These are phyloP conservation scores for Hypoxylon perforatum DNA, from an alignment of 495 filamentous ascomycete genomes.

Conservation along the genomic window DNA sequence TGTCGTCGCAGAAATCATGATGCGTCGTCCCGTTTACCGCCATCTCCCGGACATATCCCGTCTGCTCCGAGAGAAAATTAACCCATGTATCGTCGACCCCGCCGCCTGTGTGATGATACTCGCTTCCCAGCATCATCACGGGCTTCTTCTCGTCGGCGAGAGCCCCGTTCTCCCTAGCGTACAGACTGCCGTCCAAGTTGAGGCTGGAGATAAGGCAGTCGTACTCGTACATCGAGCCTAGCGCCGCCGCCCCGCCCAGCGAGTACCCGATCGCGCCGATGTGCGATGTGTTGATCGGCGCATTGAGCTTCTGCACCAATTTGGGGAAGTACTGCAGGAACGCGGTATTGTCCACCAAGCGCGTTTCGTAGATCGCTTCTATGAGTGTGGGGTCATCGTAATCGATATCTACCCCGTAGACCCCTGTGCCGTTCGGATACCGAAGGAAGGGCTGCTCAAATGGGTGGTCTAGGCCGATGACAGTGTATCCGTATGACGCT, in stretches of 20 bases:
- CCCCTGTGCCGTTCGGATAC: conserved; percentile 57
- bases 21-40: conserved; percentile 35
- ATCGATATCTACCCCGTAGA: conserved; percentile 40
- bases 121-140: conserved; percentile 17
- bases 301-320: conserved; percentile 7
- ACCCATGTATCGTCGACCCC: conserved; percentile 25
- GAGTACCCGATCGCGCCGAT: conserved; percentile 62
- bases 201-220: conserved; percentile 53
- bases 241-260: conserved; percentile 60
- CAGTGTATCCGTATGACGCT: conserved; percentile 60
- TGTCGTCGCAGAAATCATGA: conserved; percentile 51
- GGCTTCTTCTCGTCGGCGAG: conserved; percentile 29
- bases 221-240: conserved; percentile 49
- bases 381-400: conserved; percentile 5
- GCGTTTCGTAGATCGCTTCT: conserved; percentile 29
- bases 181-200: conserved; percentile 60
- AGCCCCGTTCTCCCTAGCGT: conserved; percentile 22
- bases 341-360: conserved; percentile 30
- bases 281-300: conserved; percentile 42
- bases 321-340: conserved; percentile 29
- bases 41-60: conserved; percentile 37
- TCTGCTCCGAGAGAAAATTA: conserved; percentile 26
- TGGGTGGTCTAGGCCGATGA: conserved; percentile 61
- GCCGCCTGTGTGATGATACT: conserved; percentile 20
- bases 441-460: conserved; percentile 61